Base-by-base conservation (phyloP, 2,329 filamentous ascomycete species). In the Reticulascus tulasneorum region DNA sequence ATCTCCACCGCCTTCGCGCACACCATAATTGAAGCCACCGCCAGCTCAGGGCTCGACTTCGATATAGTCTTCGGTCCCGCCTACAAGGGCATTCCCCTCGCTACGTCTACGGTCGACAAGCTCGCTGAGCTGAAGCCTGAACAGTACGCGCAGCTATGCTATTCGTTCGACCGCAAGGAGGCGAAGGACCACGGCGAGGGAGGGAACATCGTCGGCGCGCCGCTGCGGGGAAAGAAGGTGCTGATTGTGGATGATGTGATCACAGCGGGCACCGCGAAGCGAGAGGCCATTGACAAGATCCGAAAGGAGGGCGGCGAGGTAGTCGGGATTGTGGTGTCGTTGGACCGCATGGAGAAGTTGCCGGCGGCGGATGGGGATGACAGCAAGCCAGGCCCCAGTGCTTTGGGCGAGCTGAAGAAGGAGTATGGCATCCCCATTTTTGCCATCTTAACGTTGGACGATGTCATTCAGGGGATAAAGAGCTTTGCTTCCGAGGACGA, bases 221-320 rank as follows among this genome's bases (percentile, higher is more conserved):
- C 83, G 7, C 69, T 97, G 34, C 84, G 85, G 64, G 90, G 86
- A 35, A 90, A 93, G 75, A 79, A 76, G 42, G 80, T 96, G 12
- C 73, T 98, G 22, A 86, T 98, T 50, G 83, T 98, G 25, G 93
- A 98, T 69, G 93, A 97, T 64, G 91, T 98, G 38, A 91, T 97
- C 54, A 96, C 90, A 1, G 91, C 89, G 1, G 93, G 93, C 19
- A 97, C 90, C 2, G 93, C 93, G 25, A 90, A 96, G 67, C 76
- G 89, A 40, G 90, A 97, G 62, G 88, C 91, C 11, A 89, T 97
- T 42, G 80, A 80, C 36, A 93, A 95, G 62, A 95, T 97, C 58
- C 75, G 80, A 51, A 79, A 79, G 51, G 84, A 94, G 58, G 93
- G 91, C 4, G 93, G 91, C 2, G 78, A 76, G 33, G 79, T 97